Conservation (phyloP, 768 basidiomycete genomes). For the Favolaschia claudopus region DNA sequence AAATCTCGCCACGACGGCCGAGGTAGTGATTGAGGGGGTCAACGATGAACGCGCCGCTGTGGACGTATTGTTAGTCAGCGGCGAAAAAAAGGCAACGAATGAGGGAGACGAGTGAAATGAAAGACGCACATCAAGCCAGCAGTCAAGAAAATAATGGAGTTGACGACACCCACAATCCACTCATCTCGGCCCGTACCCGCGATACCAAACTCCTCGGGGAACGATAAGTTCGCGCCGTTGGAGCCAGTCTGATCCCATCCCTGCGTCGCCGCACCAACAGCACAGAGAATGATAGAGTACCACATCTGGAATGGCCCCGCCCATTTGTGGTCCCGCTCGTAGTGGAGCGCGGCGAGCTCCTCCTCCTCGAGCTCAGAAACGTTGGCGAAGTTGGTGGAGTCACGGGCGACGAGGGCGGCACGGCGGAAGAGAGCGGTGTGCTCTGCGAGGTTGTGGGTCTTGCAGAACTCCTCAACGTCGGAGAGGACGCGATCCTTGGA, state of each 20-base stretch:
- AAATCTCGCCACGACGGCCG: conserved; percentile 57
- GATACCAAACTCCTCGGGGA: conserved; percentile 64
- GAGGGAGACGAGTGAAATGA: background rate
- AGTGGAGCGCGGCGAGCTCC: too few species aligned
- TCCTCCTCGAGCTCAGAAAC: conserved; percentile 46
- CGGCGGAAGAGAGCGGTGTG: conserved; percentile 55
- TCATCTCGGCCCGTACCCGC: conserved; percentile 51
- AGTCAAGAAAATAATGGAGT: too few species aligned
- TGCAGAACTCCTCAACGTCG: background rate
- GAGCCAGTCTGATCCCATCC: conserved; percentile 56
- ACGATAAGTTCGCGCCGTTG: conserved; percentile 66
- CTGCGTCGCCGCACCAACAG: background rate
- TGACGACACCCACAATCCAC: conserved; percentile 68
- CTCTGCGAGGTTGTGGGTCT: background rate
- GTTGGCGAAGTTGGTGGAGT: conserved; percentile 57
- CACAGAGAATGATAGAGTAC: conserved; percentile 1
- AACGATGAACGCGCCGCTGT: conserved; percentile 52
- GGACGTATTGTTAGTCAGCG: background rate
- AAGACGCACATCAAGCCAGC: background rate
- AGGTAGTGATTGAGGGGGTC: conserved; percentile 55
- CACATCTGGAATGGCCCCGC: background rate
- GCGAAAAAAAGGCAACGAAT: background rate
- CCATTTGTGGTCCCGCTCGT: too few species aligned
- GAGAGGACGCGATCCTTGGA: background rate
- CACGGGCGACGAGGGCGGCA: conserved; percentile 79